Evolutionary conservation across 1,284 basidiomycete genomes (phyloP).

Genomic region (Trametes versicolor): DNA sequence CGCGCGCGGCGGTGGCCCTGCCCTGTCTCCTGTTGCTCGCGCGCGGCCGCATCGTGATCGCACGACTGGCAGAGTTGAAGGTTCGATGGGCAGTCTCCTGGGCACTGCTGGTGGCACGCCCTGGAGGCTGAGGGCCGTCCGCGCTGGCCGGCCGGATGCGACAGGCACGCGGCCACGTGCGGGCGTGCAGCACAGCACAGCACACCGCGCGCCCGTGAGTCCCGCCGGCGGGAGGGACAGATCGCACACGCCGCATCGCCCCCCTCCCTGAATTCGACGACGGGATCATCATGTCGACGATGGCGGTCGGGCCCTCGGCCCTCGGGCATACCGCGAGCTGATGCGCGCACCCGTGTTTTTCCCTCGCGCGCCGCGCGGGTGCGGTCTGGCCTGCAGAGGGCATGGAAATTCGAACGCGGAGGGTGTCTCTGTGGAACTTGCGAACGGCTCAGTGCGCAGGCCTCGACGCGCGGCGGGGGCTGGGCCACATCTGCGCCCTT

Average conservation of each 20-base stretch:
- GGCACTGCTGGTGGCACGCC: too few relatives aligned
- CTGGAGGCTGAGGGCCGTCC: too few relatives aligned
- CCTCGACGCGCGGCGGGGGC: neutral
- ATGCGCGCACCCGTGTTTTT: too few relatives aligned
- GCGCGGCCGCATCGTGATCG: neutral
- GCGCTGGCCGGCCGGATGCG: neutral
- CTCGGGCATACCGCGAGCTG: too few relatives aligned
- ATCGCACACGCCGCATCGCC: conserved; percentile 3
- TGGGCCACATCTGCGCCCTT: neutral
- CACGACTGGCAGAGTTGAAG: neutral
- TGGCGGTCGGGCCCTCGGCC: too few relatives aligned
- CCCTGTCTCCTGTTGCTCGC: neutral
- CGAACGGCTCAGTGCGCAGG: neutral
- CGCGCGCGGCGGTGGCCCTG: conserved; percentile 2
- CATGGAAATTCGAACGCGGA: too few relatives aligned
- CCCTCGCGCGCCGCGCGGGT: too few relatives aligned
- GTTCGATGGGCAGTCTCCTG: too few relatives aligned
- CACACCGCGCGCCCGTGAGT: neutral
- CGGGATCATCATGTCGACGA: neutral
- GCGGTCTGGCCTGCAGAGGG: too few relatives aligned
- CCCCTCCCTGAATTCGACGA: conserved; percentile 10
- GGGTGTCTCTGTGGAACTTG: neutral
- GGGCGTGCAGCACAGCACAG: conserved; percentile 11
- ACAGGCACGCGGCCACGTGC: conserved; percentile 9
- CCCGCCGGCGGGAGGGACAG: neutral